Conservation (phyloP, 768 basidiomycete genomes). For the Amanita jacksonii region DNA sequence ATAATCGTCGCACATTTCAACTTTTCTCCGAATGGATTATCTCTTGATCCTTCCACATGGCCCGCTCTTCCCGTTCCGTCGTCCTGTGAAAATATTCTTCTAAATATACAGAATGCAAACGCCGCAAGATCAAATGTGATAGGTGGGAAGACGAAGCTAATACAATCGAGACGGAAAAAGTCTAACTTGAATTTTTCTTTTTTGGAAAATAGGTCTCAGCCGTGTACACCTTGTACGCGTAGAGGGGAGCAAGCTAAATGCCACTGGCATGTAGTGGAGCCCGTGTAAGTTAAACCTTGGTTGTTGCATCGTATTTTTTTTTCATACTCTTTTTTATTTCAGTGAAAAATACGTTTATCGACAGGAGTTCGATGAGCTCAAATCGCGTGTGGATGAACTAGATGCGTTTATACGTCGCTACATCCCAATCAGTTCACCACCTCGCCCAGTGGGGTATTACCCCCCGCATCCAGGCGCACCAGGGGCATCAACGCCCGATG, state of each 20-base stretch:
- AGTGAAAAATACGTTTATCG: conserved; percentile 72
- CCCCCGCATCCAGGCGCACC: conserved; percentile 14
- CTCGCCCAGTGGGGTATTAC: conserved; percentile 25
- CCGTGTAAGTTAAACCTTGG: conserved; percentile 48
- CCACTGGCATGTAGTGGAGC: conserved; percentile 77
- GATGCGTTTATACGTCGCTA: conserved; percentile 45
- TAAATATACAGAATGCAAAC: conserved; percentile 79
- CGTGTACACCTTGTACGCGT: conserved; percentile 72
- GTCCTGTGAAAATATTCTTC: conserved; percentile 17
- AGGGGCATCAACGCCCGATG: conserved; percentile 22
- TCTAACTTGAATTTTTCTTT: too few relatives aligned
- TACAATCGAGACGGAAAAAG: too few relatives aligned
- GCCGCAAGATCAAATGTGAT: conserved; percentile 85
- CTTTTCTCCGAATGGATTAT: too few relatives aligned
- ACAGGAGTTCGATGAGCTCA: conserved; percentile 69
- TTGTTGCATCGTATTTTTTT: too few relatives aligned
- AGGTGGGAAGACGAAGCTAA: conserved; percentile 50
- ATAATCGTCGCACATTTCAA: too few relatives aligned
- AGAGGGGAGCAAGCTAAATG: conserved; percentile 76
- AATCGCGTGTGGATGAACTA: conserved; percentile 51
- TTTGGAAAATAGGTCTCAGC: conserved; percentile 62
- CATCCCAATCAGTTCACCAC: conserved; percentile 18
- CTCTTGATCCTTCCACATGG: conserved; percentile 16
- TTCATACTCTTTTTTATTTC: too few relatives aligned
- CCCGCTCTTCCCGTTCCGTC: conserved; percentile 21